phyloP scores from a whole-genome alignment of 805 yeast species.

The Cyberlindnera suaveolens region DNA sequence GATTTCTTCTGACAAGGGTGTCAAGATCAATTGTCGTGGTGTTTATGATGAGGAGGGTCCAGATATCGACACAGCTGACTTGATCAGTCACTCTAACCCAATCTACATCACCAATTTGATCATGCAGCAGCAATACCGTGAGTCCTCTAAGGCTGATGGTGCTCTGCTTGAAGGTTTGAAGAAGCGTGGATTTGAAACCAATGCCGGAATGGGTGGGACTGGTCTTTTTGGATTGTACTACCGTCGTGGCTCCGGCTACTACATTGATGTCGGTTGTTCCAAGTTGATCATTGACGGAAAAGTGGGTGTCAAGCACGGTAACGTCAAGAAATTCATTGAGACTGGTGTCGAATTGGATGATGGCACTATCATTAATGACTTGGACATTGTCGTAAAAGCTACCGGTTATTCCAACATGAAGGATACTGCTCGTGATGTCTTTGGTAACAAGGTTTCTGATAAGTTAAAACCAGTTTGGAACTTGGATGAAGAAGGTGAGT shows the following conservation, averaged over 20 bases:
- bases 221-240: constrained; percentile 36
- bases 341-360: constrained; percentile 34
- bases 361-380: constrained; percentile 28
- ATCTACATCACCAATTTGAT: constrained; percentile 27
- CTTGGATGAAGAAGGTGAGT: constrained; percentile 38
- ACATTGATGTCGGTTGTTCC: constrained; percentile 40
- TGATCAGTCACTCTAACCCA: constrained; percentile 31
- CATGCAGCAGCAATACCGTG: constrained; percentile 33
- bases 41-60: constrained; percentile 34
- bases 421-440: constrained; percentile 32
- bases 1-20: constrained; percentile 31
- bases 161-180: constrained; percentile 27
- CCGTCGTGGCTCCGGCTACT: constrained; percentile 41
- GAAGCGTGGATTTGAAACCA: constrained; percentile 34
- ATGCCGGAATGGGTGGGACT: constrained; percentile 37
- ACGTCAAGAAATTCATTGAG: constrained; percentile 30
- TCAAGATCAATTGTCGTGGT: constrained; percentile 26
- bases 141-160: constrained; percentile 28
- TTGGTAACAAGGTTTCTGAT: constrained; percentile 32
- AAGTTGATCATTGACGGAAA: constrained; percentile 33
- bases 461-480: constrained; percentile 36
- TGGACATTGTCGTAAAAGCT: constrained; percentile 37
- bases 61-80: constrained; percentile 33
- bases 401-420: constrained; percentile 39
- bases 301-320: constrained; percentile 31